Evolutionary conservation across 805 yeast species (phyloP), one percentile per base, ranked within the genome.

Genomic region (Naumovozyma castellii): DNA sequence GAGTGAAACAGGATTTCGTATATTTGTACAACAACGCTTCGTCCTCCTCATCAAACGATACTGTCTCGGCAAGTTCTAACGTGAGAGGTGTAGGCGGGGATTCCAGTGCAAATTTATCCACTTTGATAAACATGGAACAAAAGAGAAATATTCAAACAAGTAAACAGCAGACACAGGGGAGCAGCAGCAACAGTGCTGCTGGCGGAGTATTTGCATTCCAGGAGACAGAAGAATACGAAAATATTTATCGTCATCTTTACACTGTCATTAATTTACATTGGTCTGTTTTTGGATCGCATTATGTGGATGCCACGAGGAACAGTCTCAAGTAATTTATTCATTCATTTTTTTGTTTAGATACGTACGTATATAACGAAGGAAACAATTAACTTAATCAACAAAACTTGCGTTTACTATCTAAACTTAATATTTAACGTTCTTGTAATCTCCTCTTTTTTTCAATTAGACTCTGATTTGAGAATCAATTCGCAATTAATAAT

Each of bases 281-380:
- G 84, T 78, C 75, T 41, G 95, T 85, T 10, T 84, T 85, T 61
- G 87, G 84, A 25, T 70, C 71, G 33, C 78, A 79, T 62, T 85
- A 85, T 51, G 59, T 65, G 34, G 76, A 72, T 19, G 50, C 56
- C 12, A 38, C 66, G 32, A 54, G 62, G 35, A 58, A 56, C 32
- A 49, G n/a, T n/a, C n/a, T n/a, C n/a, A n/a, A 48, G n/a, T n/a
- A 40, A 45, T 48, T 32, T 18, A 16, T 25, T 16, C 18, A 35
- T 30, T 6, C 6, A n/a, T 30, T 30, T 30, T 13, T 9, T 25
- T 25, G 29, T 25, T 9, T 9, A 25, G 29, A 25, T 25, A 13
- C 29, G 13, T 9, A 25, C 12, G 29, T 9, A 25, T n/a, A n/a
- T n/a, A n/a, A n/a, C n/a, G n/a, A n/a, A n/a, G n/a, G n/a, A n/a